Base-by-base conservation (phyloP, 2,329 filamentous ascomycete species). In the Aspergillus cejpii region DNA sequence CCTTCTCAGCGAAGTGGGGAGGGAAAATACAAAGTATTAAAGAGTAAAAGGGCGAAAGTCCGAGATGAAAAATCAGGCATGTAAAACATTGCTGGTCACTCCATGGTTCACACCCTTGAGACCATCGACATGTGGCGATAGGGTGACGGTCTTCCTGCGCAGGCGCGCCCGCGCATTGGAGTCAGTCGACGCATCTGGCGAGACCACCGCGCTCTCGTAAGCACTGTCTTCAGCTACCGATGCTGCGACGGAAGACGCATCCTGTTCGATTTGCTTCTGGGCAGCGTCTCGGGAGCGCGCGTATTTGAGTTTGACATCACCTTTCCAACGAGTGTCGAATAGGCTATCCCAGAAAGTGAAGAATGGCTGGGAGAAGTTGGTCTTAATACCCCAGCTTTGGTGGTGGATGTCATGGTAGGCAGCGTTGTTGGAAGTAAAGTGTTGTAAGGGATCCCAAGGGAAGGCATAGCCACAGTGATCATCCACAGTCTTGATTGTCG, bases 341-440 rank as follows among this genome's bases (percentile, higher is more conserved):
- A 89, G 62, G 37, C 79, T 76, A 65, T 98, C 92, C 88, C 92
- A 97, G 70, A 96, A 89, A 38, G 86, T 96, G 71, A 97, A 96
- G 55, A 71, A 72, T n/a, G 70, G 69, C 43, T 74, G 70, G 6
- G 69, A 71, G 45, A 71, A 74, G 50, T 73, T 71, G 39, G 70
- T 74, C 61, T 97, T 98, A 76, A 98, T 95, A 45, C 92, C 92
- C 90, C 91, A 97, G 68, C 87, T 94, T 70, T 98, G 92, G 71
- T 98, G 92, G 69, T 98, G 92, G 47, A 98, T 91, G 62, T 98
- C 92, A 63, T 98, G 92, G 68, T 97, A 98, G 27, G 83, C 84
- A 20, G 92, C 91, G 57, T 97, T 96, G 75, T 98, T 97, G 65
- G 85, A 85, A 36, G 90, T 94, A 49, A 97, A 76, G 62, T 85